Percentiles rank a stretch among this genome's conserved stretches.
These are phyloP conservation scores for Macrolepiota dolichaula DNA, from an alignment of 768 basidiomycete genomes.

Conservation along the genomic window DNA sequence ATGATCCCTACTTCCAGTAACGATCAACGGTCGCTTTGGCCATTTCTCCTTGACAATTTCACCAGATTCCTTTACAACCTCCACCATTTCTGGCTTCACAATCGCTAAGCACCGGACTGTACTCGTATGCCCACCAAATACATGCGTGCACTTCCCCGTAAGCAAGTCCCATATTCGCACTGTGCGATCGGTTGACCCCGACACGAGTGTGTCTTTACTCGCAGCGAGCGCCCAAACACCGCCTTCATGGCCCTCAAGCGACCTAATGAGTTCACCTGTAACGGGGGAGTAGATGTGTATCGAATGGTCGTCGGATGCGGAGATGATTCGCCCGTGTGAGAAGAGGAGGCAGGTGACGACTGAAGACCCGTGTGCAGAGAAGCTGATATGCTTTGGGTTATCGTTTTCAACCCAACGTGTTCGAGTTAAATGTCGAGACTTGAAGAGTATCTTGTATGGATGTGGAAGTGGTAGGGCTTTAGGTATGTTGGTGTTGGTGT, in stretches of 20 bases:
- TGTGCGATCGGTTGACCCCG: constrained; percentile 90
- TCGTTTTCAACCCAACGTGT: constrained; percentile 76
- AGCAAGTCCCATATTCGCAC: constrained; percentile 89
- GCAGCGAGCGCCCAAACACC: constrained; percentile 97
- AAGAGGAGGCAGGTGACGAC: constrained; percentile 97
- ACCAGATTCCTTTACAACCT: constrained; percentile 64
- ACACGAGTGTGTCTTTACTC: constrained; percentile 84
- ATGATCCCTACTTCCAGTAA: constrained; percentile 71
- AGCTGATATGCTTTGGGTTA: constrained; percentile 73
- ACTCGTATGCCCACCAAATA: constrained; percentile 94
- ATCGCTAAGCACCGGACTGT: constrained; percentile 96
- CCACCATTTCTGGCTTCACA: constrained; percentile 87
- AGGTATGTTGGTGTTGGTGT: constrained; percentile 26
- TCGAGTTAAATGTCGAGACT: constrained; percentile 34
- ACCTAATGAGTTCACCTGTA: constrained; percentile 70
- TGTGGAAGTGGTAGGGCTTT: constrained; percentile 68
- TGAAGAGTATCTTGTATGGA: constrained; percentile 86
- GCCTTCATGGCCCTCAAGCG: constrained; percentile 88
- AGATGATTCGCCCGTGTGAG: constrained; percentile 92
- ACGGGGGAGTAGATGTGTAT: constrained; percentile 93
- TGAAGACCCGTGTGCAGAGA: constrained; percentile 83
- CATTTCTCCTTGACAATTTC: constrained; percentile 65
- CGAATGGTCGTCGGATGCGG: constrained; percentile 95
- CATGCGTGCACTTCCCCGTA: constrained; percentile 81
- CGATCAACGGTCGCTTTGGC: constrained; percentile 64